These are phyloP conservation scores for Fusarium goolgardi DNA, from an alignment of 2,329 filamentous ascomycete species.

Conservation along the genomic window DNA sequence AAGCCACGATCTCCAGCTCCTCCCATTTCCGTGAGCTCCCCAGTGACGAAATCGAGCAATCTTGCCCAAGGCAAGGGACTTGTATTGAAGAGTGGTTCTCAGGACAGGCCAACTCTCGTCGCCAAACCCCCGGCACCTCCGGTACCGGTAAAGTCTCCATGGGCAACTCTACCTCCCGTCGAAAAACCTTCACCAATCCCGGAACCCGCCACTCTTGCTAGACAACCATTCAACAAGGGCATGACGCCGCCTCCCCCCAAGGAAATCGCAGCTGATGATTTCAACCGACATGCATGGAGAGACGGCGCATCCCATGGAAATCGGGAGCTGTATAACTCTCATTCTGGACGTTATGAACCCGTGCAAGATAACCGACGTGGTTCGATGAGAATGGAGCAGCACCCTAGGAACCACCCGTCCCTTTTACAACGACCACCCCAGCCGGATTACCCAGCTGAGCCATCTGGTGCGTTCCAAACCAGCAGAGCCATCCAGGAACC, in stretches of 20 bases:
- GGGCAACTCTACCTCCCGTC: conserved; percentile 87
- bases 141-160: conserved; percentile 86
- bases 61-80: conserved; percentile 69
- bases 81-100: conserved; percentile 71
- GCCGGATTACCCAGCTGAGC: conserved; percentile 78
- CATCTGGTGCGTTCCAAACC: conserved; percentile 88
- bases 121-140: conserved; percentile 76
- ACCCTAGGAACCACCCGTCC: conserved; percentile 74
- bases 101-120: conserved; percentile 78
- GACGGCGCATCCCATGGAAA: conserved; percentile 72
- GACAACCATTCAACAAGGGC: conserved; percentile 65
- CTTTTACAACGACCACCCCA: conserved; percentile 79
- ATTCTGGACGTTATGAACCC: conserved; percentile 92
- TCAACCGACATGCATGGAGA: conserved; percentile 84
- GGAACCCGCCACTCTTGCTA: conserved; percentile 62
- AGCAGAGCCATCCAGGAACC: conserved; percentile 74
- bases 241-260: conserved; percentile 65
- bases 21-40: conserved; percentile 51
- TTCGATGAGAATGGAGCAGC: conserved; percentile 73
- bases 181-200: conserved; percentile 80
- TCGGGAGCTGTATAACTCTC: conserved; percentile 92
- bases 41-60: conserved; percentile 58
- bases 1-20: conserved; percentile 61
- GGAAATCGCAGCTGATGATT: conserved; percentile 94
- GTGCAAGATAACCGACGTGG: conserved; percentile 78